A percentile compares a stretch with the other conserved stretches of the same genome.
These are phyloP conservation scores for Podaxis carcinomalis DNA, from an alignment of 768 basidiomycete genomes.

Conservation along the genomic window DNA sequence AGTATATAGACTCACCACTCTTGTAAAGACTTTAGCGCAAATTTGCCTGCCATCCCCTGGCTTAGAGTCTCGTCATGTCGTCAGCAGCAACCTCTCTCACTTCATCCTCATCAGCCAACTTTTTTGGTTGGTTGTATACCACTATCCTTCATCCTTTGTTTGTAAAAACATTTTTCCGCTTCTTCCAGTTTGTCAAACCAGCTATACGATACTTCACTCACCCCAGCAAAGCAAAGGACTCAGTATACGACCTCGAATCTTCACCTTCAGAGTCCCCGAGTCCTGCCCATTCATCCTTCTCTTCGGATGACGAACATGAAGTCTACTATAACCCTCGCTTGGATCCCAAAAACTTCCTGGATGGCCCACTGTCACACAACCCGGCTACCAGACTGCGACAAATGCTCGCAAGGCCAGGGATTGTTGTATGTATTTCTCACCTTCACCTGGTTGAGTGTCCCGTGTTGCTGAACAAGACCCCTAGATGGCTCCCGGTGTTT, in stretches of 20 bases:
- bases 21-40: conserved; percentile 3
- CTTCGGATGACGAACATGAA: conserved; percentile 5
- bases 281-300: neutral
- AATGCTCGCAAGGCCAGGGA: conserved; percentile 67
- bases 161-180: neutral
- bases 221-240: neutral
- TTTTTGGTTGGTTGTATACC: conserved; percentile 1
- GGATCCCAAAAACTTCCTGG: conserved; percentile 62
- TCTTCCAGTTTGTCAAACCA: conserved; percentile 2
- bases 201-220: neutral
- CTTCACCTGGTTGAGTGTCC: neutral
- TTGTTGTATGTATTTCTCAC: conserved; percentile 48
- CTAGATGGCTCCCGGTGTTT: conserved; percentile 74
- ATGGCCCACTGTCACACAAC: conserved; percentile 65
- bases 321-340: conserved; percentile 64
- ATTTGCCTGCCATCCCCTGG: neutral
- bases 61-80: conserved; percentile 1
- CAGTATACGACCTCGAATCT: neutral
- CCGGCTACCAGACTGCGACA: conserved; percentile 71
- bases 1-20: conserved; percentile 2
- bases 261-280: neutral
- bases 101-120: neutral
- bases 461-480: neutral
- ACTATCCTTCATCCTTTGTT: conserved; percentile 2
- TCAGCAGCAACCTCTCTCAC: neutral